A percentile compares a stretch with the other conserved stretches of the same genome.
Conservation (phyloP, 306 rosid genomes). For the Vicia villosa region DNA sequence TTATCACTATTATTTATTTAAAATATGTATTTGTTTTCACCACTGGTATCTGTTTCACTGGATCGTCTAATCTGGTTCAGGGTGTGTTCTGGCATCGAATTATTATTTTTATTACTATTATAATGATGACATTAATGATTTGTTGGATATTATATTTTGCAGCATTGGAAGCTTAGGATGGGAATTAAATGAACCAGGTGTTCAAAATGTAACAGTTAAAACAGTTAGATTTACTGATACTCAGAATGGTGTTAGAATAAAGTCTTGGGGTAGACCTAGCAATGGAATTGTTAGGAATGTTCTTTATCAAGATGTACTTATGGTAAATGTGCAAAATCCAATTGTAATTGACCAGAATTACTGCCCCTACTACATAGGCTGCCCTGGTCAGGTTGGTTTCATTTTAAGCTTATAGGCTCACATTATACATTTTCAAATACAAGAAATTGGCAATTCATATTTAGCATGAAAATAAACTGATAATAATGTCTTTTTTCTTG, state of each 20-base stretch:
- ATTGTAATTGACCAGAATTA: conserved; percentile 62
- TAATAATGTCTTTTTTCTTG: not conserved
- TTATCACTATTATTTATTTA: too few relatives aligned
- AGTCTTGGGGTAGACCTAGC: conserved; percentile 66
- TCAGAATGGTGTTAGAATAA: conserved; percentile 63
- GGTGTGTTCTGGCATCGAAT: too few relatives aligned
- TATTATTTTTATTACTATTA: too few relatives aligned
- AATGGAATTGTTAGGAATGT: conserved; percentile 48
- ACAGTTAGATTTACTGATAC: conserved; percentile 36
- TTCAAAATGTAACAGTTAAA: conserved; percentile 68
- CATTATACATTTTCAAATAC: too few relatives aligned
- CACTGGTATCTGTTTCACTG: too few relatives aligned
- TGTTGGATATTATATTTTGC: conserved; percentile 20
- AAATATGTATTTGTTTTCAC: too few relatives aligned
- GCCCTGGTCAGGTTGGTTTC: conserved; percentile 51
- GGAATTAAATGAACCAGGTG: conserved; percentile 49
- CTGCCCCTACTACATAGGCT: conserved; percentile 47
- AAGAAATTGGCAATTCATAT: not conserved
- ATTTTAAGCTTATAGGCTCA: too few relatives aligned
- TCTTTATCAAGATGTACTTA: conserved; percentile 40
- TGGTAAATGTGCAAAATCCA: not conserved
- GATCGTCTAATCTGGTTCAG: too few relatives aligned
- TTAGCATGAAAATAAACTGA: not conserved
- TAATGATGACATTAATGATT: not conserved
- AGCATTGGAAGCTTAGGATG: conserved; percentile 74